Base-by-base conservation (phyloP, 768 basidiomycete genomes). In the Leccinum subtestaceum region DNA sequence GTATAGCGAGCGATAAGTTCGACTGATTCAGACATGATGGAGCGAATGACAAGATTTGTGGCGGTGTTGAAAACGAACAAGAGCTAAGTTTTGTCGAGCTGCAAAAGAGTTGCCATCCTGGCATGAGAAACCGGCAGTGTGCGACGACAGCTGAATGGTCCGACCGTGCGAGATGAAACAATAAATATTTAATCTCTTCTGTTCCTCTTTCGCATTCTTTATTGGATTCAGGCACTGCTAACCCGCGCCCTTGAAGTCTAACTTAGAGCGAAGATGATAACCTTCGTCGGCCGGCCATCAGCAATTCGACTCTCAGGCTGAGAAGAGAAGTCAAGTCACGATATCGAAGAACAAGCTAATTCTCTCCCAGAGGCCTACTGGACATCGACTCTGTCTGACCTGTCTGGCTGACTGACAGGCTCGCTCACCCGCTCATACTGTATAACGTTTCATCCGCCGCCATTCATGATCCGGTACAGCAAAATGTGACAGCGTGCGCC, bases 181-280 rank as follows among this genome's bases (percentile, higher is more conserved):
- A 60, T 31, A 36, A 19, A 13, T 45, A 57, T 53, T 54, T 15
- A 45, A 58, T 52, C 45, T 58, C 19, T 51, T 48, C 51, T 45
- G 21, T 55, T 57, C 36, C 34, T 32, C 40, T 60, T 9, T 53
- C 49, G 55, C 51, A 46, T 66, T 66, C 66, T 61, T 61, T 69
- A 49, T 66, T 64, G 56, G 52, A 38, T 64, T 47, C 47, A 52
- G 47, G 47, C 38, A 25, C 43, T 40, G 27, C 32, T 47, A 5
- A 25, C 61, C 51, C 48, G 23, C 55, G 21, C 55, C 52, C 12
- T 34, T 34, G 32, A 19, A 52, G 60, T 29, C 53, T 46, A 56
- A 62, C 66, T 65, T 56, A 19, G 9, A 66, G 48, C 52, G 67
- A 68, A 68, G 67, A 34, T 61, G 62, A 68, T 69, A 69, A 9